Base-by-base conservation (phyloP, 78 protist genomes). In the Dictyostelium intermedium region DNA sequence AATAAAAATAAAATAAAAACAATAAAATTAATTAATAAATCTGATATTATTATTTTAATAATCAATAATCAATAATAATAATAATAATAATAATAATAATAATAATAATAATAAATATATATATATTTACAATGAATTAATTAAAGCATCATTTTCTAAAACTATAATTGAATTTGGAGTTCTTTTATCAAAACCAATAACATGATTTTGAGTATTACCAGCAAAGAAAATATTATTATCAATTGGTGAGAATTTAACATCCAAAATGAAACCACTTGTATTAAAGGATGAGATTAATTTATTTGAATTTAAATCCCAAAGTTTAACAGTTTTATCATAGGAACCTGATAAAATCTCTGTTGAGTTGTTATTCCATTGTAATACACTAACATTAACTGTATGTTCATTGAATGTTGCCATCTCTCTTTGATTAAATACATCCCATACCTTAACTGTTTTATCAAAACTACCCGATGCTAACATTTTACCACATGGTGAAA, bases 401-500 rank as follows among this genome's bases (percentile, higher is more conserved):
- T 91, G 91, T 27, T 91, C 91, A 30, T 39, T 25, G n/a, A 91
- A 83, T 43, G 95, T 91, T 66, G 94, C 27, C 6, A 89, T 53
- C 34, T 87, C 87, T 50, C 94, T 78, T 70, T 89, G 94, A 80
- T 89, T 73, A 39, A 60, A 63, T n/a, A 56, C 85, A 56, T 86
- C 97, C 96, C 95, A 85, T 0, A 79, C 20, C 47, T 95, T 93
- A 30, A 86, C 85, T 10, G 86, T 82, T 43, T 92, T 87, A 50
- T 96, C 98, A 66, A 96, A 96, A 16, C 96, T 87, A 25, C 95
- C 97, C 30, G 96, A 86, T 50, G 97, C 97, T 32, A 96, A 78
- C 74, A 78, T 81, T 61, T 83, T 87, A 20, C 98, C 98, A 61
- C 84, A 79, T 43, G 96, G 96, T 53, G 97, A 84, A 73, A 92